Base-by-base conservation (phyloP, 441 rosid genomes). In the Lepidium campestre region DNA sequence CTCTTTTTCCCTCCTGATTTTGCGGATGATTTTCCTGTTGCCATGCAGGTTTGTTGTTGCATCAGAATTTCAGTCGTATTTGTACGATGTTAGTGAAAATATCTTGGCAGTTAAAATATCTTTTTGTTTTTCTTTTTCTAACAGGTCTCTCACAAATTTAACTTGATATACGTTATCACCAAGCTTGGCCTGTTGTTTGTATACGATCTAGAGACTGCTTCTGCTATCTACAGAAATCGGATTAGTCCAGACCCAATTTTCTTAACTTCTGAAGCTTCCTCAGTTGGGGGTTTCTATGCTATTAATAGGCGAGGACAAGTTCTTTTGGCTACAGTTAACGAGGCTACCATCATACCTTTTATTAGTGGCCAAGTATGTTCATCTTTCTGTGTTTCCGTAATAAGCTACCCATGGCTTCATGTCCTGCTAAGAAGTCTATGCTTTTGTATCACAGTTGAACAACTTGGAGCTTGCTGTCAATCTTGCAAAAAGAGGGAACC, bases 1-100 rank as follows among this genome's bases (percentile, higher is more conserved):
- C 96, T 96, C 40, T 93, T 96, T 82, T 96, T 96, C 56, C 99
- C 99, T 19, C 99, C 99, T 47, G 99, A 96, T 82, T 96, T 96
- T 83, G 97, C 95, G 25, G 99, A 96, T 73, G 99, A 96, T 75
- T 96, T 96, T 75, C 99, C 99, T 39, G 98, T 96, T 31, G 97
- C 99, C 42, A 96, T 96, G 99, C 99, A 96, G 97, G 99, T 96
- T 62, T 41, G 45, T 54, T 42, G 64, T 62, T 66, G 76, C 65
- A 39, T 52, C 62, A 60, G 36, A 25, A 58, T 54, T 22, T 17
- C 47, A 36, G 4, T 54, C 15, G 18, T 35, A 56, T 61, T 71
- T 15, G 44, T 66, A 57, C 73, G 18, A 54, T 42, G 34, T 48
- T 45, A 57, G 44, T 62, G 47, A 47, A 41, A 41, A 3, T 58